Evolutionary conservation across 441 rosid genomes (phyloP).

Genomic region (Corymbia calophylla): DNA sequence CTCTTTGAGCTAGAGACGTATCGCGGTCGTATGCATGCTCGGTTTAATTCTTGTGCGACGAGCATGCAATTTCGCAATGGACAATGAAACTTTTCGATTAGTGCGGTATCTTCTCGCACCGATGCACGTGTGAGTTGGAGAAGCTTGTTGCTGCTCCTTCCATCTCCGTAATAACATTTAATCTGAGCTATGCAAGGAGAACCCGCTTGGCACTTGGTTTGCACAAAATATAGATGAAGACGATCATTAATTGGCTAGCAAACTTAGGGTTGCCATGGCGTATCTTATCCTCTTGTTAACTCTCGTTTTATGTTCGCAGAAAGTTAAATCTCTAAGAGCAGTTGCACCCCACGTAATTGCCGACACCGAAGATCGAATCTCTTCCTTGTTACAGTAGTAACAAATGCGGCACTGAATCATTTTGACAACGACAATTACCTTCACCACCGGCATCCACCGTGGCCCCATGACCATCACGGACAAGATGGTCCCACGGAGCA

Average conservation of each 20-base stretch:
- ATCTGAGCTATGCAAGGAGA: not conserved
- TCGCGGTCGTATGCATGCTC: too few relatives aligned
- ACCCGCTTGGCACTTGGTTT: not conserved
- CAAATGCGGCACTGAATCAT: not conserved
- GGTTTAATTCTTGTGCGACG: not conserved
- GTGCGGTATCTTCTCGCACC: not conserved
- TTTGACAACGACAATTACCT: too few relatives aligned
- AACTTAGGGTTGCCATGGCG: not conserved
- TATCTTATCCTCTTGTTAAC: not conserved
- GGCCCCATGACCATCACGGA: not conserved
- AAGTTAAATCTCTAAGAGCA: not conserved
- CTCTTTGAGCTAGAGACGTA: too few relatives aligned
- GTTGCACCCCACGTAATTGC: not conserved
- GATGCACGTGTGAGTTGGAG: too few relatives aligned
- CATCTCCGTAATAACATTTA: not conserved
- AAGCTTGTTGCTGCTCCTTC: not conserved
- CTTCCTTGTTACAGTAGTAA: not conserved
- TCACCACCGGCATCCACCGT: not conserved
- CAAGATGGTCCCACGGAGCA: not conserved
- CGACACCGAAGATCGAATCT: not conserved
- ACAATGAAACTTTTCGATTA: not conserved
- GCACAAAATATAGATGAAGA: not conserved
- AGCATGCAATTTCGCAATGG: not conserved
- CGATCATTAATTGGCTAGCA: not conserved
- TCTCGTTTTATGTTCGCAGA: not conserved